These are phyloP conservation scores for Colletotrichum agaves DNA, from an alignment of 2,329 filamentous ascomycete species.

Conservation along the genomic window DNA sequence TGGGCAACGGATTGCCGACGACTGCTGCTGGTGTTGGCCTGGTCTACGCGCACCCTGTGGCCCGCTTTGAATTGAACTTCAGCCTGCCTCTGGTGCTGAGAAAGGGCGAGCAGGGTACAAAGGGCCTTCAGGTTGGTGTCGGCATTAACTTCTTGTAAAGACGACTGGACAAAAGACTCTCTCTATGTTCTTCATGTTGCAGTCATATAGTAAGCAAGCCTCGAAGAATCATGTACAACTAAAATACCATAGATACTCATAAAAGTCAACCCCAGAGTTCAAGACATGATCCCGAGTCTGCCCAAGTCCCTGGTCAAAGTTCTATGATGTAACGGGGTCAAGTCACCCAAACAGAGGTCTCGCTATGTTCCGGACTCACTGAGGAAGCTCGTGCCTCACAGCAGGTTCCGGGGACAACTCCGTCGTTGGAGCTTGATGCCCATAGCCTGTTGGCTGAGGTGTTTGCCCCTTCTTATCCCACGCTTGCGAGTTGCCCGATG, in stretches of 20 bases:
- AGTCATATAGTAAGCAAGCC: neutral
- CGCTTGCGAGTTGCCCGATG: neutral
- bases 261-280: neutral
- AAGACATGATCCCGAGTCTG: neutral
- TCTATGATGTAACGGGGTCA: neutral
- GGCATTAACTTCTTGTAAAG: conserved; percentile 93
- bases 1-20: conserved; percentile 82
- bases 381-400: conserved; percentile 1
- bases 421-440: neutral
- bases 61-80: conserved; percentile 96
- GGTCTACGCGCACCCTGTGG: conserved; percentile 94
- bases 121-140: conserved; percentile 94
- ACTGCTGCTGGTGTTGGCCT: conserved; percentile 88
- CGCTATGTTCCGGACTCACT: neutral
- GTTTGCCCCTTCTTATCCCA: neutral
- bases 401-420: neutral
- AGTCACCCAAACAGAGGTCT: neutral
- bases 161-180: neutral
- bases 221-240: neutral
- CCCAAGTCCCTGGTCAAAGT: neutral
- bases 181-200: neutral
- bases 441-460: neutral
- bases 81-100: conserved; percentile 85
- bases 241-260: conserved; percentile 12
- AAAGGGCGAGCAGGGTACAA: conserved; percentile 86